Evolutionary conservation across 2,329 filamentous ascomycete species (phyloP).

Genomic region (Arthrobotrys sphaeroides): DNA sequence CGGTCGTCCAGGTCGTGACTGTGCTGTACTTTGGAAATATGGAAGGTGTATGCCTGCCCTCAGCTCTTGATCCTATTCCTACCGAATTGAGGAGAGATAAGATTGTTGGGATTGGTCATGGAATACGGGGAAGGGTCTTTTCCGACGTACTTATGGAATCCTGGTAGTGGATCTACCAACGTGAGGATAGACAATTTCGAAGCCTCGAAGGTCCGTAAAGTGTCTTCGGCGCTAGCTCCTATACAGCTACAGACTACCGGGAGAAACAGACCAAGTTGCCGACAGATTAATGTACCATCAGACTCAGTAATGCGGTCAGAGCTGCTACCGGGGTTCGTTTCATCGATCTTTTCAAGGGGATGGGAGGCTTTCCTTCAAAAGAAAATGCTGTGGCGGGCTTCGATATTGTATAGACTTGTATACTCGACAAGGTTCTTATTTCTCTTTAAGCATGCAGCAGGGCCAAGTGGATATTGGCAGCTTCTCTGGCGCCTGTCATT

Average conservation of each 20-base stretch:
- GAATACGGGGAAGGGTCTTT: conserved; percentile 50
- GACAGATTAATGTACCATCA: conserved; percentile 41
- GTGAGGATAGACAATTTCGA: conserved; percentile 14
- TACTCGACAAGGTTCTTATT: conserved; percentile 32
- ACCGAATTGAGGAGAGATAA: conserved; percentile 42
- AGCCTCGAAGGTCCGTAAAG: neutral
- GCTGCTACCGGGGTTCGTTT: conserved; percentile 52
- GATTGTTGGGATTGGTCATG: conserved; percentile 43
- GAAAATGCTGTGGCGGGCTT: conserved; percentile 42
- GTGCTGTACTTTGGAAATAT: conserved; percentile 1
- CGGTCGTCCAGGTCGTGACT: neutral
- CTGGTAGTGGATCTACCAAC: conserved; percentile 51
- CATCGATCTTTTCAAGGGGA: conserved; percentile 49
- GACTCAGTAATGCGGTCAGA: conserved; percentile 45
- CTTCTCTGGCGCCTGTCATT: conserved; percentile 14
- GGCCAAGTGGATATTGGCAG: conserved; percentile 4
- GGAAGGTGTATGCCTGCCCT: conserved; percentile 31
- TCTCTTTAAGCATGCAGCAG: conserved; percentile 22
- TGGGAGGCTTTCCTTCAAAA: conserved; percentile 36
- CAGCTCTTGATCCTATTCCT: conserved; percentile 18
- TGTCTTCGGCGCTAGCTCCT: conserved; percentile 31
- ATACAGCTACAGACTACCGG: conserved; percentile 47
- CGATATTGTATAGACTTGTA: conserved; percentile 28
- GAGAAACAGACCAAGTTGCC: conserved; percentile 51
- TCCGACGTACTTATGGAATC: conserved; percentile 54